A percentile compares a stretch with the other conserved stretches of the same genome.
Conservation (phyloP, 192 early-diverging fungal genomes). For the Entomortierella beljakovae region DNA sequence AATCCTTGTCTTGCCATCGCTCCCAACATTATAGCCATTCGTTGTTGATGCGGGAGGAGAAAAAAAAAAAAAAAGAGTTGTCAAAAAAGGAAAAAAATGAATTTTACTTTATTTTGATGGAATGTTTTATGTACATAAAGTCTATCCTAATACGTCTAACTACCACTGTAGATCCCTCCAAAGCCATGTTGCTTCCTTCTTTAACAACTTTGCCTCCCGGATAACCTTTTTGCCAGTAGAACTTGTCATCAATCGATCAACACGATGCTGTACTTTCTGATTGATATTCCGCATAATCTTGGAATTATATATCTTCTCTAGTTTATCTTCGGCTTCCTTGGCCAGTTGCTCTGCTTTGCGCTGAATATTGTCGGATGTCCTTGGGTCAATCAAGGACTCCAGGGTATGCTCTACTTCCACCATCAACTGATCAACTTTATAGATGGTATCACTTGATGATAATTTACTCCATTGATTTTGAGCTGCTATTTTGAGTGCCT, state of each 20-base stretch:
- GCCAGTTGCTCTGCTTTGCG: conserved; percentile 1
- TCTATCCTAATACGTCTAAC: not conserved
- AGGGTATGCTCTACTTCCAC: conserved; percentile 13
- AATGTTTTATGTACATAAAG: not conserved
- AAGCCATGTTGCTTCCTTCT: conserved; percentile 12
- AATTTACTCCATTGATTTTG: conserved; percentile 11
- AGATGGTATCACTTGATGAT: conserved; percentile 1
- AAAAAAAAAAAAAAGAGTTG: not conserved
- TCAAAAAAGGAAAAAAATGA: not conserved
- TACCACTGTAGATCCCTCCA: conserved; percentile 11
- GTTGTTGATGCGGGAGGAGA: not conserved
- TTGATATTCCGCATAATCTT: conserved; percentile 10
- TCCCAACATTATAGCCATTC: not conserved
- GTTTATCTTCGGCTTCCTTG: conserved; percentile 8
- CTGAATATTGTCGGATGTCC: conserved; percentile 5
- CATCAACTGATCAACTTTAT: conserved; percentile 17
- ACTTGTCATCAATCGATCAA: conserved; percentile 14
- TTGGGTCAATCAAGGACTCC: not conserved
- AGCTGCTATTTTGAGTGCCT: not conserved
- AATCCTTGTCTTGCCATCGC: not conserved
- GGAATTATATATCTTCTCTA: conserved; percentile 4
- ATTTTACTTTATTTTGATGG: not conserved
- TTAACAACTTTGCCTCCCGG: conserved; percentile 14
- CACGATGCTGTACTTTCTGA: not conserved
- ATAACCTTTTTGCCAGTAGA: conserved; percentile 17